These are phyloP conservation scores for Schwanniomyces yamadae DNA, from an alignment of 805 yeast genomes.

Conservation along the genomic window DNA sequence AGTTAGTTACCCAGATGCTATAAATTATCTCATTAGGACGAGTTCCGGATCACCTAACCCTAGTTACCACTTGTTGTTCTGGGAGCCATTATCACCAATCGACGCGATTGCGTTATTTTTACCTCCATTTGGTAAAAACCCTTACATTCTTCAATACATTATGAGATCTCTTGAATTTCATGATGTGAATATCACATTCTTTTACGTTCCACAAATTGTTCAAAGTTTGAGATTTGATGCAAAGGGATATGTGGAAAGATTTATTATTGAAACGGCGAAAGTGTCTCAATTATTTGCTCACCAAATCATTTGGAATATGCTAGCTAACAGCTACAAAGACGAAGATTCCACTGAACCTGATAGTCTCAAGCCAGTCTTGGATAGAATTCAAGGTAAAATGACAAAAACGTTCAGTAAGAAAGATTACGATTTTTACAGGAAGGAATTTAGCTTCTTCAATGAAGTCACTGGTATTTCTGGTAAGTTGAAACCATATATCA, in stretches of 20 bases:
- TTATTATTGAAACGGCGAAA: constrained; percentile 87
- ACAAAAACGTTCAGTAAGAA: constrained; percentile 54
- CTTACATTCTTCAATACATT: constrained; percentile 77
- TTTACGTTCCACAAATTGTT: constrained; percentile 97
- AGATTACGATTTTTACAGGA: constrained; percentile 68
- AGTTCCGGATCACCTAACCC: constrained; percentile 39
- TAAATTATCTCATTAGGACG: constrained; percentile 50
- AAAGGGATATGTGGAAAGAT: constrained; percentile 82
- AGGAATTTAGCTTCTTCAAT: constrained; percentile 84
- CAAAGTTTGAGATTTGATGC: constrained; percentile 83
- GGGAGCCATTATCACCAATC: constrained; percentile 78
- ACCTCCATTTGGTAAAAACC: constrained; percentile 67
- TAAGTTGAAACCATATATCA: constrained; percentile 89
- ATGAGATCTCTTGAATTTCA: constrained; percentile 87
- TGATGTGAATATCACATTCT: constrained; percentile 85
- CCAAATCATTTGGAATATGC: constrained; percentile 97
- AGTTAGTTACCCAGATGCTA: constrained; percentile 54
- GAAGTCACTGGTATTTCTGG: constrained; percentile 95
- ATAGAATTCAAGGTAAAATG: constrained; percentile 67
- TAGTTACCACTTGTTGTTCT: constrained; percentile 50
- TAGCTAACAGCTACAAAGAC: constrained; percentile 87
- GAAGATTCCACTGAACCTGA: constrained; percentile 84
- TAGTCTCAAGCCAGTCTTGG: constrained; percentile 77
- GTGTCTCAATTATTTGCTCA: constrained; percentile 92
- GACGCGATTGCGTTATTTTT: constrained; percentile 81